Percentiles rank a stretch among this genome's conserved stretches.
Conservation (phyloP, 345 rosid genomes). For the Anacardium occidentale region DNA sequence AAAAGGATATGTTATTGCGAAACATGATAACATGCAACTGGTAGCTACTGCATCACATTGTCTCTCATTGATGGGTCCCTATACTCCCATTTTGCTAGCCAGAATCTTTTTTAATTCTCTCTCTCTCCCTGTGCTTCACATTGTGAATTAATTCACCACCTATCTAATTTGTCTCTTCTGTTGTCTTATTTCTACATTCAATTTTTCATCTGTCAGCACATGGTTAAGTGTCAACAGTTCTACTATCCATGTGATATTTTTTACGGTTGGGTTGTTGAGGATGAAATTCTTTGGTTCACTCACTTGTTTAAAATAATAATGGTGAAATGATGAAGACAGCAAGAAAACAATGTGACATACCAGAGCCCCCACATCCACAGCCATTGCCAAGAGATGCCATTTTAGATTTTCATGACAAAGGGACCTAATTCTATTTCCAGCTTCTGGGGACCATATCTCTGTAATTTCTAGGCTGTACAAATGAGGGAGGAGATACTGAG, state of each 20-base stretch:
- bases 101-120: not conserved
- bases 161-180: not conserved
- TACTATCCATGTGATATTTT: not conserved
- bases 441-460: not conserved
- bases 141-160: not conserved
- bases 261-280: not conserved
- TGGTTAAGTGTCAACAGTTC: not conserved
- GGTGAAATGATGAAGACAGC: conserved; percentile 5
- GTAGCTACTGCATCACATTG: not conserved
- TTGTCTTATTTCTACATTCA: conserved; percentile 10
- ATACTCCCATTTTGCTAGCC: not conserved
- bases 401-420: not conserved
- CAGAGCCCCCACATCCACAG: not conserved
- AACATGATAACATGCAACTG: conserved; percentile 9
- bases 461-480: not conserved
- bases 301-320: not conserved
- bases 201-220: not conserved
- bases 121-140: not conserved
- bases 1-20: not conserved
- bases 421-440: no score
- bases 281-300: not conserved
- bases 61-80: not conserved
- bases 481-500: no score
- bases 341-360: conserved; percentile 4
- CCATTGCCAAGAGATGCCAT: not conserved